Evolutionary conservation across 176 grass and related monocot species (phyloP).

Genomic region (Carex cristatella): DNA sequence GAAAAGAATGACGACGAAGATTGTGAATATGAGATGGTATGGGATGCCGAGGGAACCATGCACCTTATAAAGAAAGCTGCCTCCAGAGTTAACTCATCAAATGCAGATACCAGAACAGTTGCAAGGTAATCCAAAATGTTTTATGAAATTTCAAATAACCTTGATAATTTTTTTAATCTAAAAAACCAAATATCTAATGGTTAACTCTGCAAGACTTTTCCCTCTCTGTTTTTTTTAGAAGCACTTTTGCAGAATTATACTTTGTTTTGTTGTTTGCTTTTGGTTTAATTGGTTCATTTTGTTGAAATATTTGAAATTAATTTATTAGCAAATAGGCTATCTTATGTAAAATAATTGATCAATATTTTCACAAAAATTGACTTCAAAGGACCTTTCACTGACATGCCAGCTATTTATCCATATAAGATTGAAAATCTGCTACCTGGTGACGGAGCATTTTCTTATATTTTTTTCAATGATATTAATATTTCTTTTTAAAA

Average conservation of each 20-base stretch:
- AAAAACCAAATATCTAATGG: background rate
- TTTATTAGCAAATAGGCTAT: background rate
- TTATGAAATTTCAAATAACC: background rate
- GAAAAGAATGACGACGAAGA: conserved; percentile 84
- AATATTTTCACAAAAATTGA: background rate
- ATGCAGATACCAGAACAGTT: conserved; percentile 33
- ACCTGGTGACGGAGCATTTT: background rate
- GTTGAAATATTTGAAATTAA: background rate
- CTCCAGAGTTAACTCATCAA: conserved; percentile 17
- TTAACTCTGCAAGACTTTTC: background rate
- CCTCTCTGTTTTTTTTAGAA: background rate
- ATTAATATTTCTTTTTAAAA: background rate
- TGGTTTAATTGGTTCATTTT: background rate
- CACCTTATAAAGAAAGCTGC: conserved; percentile 67
- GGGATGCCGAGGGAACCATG: conserved; percentile 90
- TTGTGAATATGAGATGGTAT: conserved; percentile 90
- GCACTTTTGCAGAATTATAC: background rate
- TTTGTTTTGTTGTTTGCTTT: background rate
- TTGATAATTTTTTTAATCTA: background rate
- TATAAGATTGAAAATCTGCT: background rate
- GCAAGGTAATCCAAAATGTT: conserved; percentile 41
- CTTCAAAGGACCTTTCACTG: background rate
- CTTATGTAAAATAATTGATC: background rate
- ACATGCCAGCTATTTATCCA: background rate
- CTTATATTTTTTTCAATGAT: background rate